These are phyloP conservation scores for Wickerhamomyces chambardii DNA, from an alignment of 805 yeast species.

Conservation along the genomic window DNA sequence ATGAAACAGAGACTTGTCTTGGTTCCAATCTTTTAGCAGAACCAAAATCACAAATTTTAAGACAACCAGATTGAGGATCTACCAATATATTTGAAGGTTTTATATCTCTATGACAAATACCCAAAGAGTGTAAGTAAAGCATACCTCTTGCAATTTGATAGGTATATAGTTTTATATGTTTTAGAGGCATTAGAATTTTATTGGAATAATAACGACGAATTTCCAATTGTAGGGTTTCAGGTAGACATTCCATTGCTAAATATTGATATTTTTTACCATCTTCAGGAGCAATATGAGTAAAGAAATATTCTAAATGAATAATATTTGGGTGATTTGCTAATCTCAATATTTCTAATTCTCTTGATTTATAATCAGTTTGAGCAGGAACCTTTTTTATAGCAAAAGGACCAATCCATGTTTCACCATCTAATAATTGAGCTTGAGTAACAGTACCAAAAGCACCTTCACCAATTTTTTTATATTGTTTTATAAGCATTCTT, in stretches of 20 bases:
- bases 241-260: conserved; percentile 81
- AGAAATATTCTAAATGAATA: conserved; percentile 59
- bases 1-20: conserved; percentile 84
- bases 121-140: conserved; percentile 74
- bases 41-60: conserved; percentile 82
- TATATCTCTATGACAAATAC: conserved; percentile 77
- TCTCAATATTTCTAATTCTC: conserved; percentile 72
- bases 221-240: conserved; percentile 71
- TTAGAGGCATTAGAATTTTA: conserved; percentile 55
- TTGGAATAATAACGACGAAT: conserved; percentile 59
- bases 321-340: conserved; percentile 76
- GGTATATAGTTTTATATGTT: conserved; percentile 68
- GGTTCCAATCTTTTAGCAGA: conserved; percentile 74
- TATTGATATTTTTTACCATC: conserved; percentile 70
- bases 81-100: conserved; percentile 78
- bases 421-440: conserved; percentile 42
- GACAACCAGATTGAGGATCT: conserved; percentile 55
- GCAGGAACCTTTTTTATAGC: conserved; percentile 84
- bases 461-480: conserved; percentile 74
- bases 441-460: conserved; percentile 83
- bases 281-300: conserved; percentile 53
- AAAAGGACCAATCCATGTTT: conserved; percentile 66
- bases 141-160: conserved; percentile 79
- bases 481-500: conserved; percentile 64
- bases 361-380: conserved; percentile 75